Evolutionary conservation across 352 stramenopile genomes (phyloP), one percentile per base, ranked within the genome.

Genomic region (Phytophthora citrophthora): DNA sequence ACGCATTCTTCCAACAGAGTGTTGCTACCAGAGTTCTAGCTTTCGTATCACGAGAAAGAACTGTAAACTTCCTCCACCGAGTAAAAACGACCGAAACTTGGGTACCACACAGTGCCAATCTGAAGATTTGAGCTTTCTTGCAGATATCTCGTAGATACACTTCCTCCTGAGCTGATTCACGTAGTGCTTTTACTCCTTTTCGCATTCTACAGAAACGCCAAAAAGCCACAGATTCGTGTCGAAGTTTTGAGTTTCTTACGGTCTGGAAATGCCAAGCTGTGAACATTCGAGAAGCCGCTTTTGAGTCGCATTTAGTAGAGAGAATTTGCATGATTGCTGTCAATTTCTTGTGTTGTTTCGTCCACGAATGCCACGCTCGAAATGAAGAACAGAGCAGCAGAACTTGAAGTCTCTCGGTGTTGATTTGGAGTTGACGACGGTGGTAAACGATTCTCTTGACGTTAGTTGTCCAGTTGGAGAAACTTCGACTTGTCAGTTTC

Each of bases 361-460:
- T 78, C 66, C 68, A 83, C 1, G 56, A 58, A 6, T 38, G 41
- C 83, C 83, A 91, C 31, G 78, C 83, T 18, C 83, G 64, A 38
- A 91, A 88, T 0, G 46, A 58, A 5, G 80, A 89, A 47, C 78
- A 90, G 23, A 91, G 45, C n/a, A 82, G 26, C 24, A 90, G 60
- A 1, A 90, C 66, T 23, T 90, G 80, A 1, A 90, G 70, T 36
- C 83, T 62, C 49, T 91, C 78, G 0, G 81, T 90, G 29, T 80
- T 81, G 10, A 70, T 56, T 27, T 90, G 80, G 1, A 90, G 52
- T 16, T 86, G 65, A 2, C 56, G 52, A 10, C 80, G 68, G 44
- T 80, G 66, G 12, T 26, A 47, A 16, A 46, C 31, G 13, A 86
- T 50, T 0, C 50, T 16, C 4, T 1, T 6, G 1, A 77, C 64